Base-by-base conservation (phyloP, 495 filamentous ascomycete genomes). In the Trypethelium eluteriae region DNA sequence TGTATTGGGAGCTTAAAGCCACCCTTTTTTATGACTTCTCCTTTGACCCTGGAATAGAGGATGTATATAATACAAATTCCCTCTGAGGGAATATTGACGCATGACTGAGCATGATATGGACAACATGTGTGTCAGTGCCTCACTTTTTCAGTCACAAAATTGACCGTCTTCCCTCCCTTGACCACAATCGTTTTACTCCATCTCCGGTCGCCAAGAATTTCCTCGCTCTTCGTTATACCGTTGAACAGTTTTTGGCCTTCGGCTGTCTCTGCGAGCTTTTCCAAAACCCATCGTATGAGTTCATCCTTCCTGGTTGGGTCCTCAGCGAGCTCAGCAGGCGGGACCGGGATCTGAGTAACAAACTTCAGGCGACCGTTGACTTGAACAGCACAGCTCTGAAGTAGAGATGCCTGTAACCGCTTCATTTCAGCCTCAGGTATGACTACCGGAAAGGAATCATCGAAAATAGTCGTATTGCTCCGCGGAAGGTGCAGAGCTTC, bases 341-440 rank as follows among this genome's bases (percentile, higher is more conserved):
- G 75, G 39, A 64, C 71, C 35, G 78, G 74, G 39, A 92, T 86
- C 10, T 89, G 81, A 18, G 87, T 79, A 11, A 81, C 83, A 67
- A 88, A 87, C 62, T 83, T 83, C 68, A 88, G 68, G 74, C 87
- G 91, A 6, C 91, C 91, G 70, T 94, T 89, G 32, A 95, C 80
- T 69, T 89, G 86, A 18, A 96, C 85, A 16, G 85, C 87, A 66
- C 87, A 87, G 0, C 74, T 75, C 50, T 80, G 79, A 1, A 77
- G 77, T 32, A 59, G 2, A 59, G 53, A 32, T 39, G 53, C 32
- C 38, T 62, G 63, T 16, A 68, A 46, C 53, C 35, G 56, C 38
- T 35, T 39, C 11, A 44, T 68, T 12, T 66, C 66, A 11, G 68
- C 57, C 2, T 73, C 69, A 2, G 38, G 10, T 38, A 67, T 61